Base-by-base conservation (phyloP, 495 filamentous ascomycete species). In the Oidiodendron maius region DNA sequence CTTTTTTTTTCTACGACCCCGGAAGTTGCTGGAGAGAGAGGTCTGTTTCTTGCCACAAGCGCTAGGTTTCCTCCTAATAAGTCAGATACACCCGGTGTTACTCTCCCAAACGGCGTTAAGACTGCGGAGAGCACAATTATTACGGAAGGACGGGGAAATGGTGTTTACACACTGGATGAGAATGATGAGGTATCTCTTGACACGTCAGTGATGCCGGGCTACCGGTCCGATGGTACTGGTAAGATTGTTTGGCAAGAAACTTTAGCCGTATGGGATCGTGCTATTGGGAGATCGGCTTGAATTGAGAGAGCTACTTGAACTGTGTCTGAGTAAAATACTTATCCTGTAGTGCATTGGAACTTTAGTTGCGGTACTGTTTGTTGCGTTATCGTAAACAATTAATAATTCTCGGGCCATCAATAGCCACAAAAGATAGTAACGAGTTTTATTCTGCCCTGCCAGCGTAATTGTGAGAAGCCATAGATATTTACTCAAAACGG, bases 21-120 rank as follows among this genome's bases (percentile, higher is more conserved):
- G n/a, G 55, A 61, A 12, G 55, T 52, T 21, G 55, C 58, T 21
- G 58, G 58, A 4, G 55, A 61, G 38, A 55, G 58, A 39, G 51
- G 50, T 2, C 15, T 61, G 17, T 61, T 58, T 24, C 25, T 58
- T 16, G 47, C 40, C 37, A 61, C 58, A 0, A 60, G 58, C 44
- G 44, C 47, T 6, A 50, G 43, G 36, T 60, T 37, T 50, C 53
- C 53, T 12, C 37, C 50, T 20, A 47, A 46, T 1, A 53, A 44
- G 25, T 20, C 22, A 4, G 53, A 40, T 5, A 25, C 24, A 23
- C 13, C 16, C 8, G 49, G 57, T 3, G 39, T 44, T 11, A n/a
- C 28, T 4, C n/a, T 51, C 21, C 51, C 53, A n/a, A 25, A 45
- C 5, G 51, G 52, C 11, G 30, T 55, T 1, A 25, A 38, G 13